These are phyloP conservation scores for Aspergillus clavatus DNA, from an alignment of 2,329 filamentous ascomycete genomes.

Conservation along the genomic window DNA sequence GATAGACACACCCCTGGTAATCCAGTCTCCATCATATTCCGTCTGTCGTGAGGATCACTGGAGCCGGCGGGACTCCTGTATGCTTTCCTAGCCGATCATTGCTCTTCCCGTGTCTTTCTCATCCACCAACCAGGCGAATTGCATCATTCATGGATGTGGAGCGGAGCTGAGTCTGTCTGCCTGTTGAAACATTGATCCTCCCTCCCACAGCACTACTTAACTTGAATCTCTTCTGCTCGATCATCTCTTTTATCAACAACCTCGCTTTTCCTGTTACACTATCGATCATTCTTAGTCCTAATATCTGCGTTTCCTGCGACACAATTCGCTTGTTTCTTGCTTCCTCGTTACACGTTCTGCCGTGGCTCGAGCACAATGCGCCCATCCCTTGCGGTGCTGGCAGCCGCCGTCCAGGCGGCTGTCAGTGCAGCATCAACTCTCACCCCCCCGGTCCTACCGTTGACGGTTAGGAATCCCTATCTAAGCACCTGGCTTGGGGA, in stretches of 20 bases:
- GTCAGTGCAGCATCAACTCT: slow-evolving; percentile 48
- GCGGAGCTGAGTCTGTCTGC: neutral
- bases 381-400: slow-evolving; percentile 28
- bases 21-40: neutral
- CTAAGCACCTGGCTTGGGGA: slow-evolving; percentile 67
- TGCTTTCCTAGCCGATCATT: neutral
- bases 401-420: slow-evolving; percentile 36
- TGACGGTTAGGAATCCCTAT: slow-evolving; percentile 74
- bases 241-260: neutral
- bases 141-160: neutral
- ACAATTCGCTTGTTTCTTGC: neutral
- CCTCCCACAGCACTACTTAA: neutral
- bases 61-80: no score
- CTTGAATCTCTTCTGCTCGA: neutral
- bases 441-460: slow-evolving; percentile 62
- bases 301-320: neutral
- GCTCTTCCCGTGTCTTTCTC: neutral
- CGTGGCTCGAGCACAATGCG: slow-evolving; percentile 24
- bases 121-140: neutral
- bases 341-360: slow-evolving; percentile 5
- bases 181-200: neutral
- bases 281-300: neutral
- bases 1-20: no score
- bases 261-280: neutral
- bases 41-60: no score